These are phyloP conservation scores for Huntiella abstrusa DNA, from an alignment of 2,329 filamentous ascomycete genomes.

Conservation along the genomic window DNA sequence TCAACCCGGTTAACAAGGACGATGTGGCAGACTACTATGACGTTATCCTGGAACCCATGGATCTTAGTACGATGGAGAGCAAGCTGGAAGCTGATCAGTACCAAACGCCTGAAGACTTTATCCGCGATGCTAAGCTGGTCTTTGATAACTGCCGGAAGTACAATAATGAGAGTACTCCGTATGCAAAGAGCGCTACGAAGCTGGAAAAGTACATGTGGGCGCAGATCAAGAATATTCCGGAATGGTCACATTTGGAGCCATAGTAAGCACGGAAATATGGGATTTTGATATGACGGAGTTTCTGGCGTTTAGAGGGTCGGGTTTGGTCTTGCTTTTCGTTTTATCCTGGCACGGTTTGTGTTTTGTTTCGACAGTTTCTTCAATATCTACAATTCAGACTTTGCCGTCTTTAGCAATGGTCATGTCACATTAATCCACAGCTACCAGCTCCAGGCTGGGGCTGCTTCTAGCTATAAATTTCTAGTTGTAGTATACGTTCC, in stretches of 20 bases:
- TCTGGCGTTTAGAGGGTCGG: not conserved
- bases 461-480: not conserved
- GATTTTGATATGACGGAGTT: not conserved
- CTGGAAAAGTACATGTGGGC: slow-evolving; percentile 91
- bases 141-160: slow-evolving; percentile 92
- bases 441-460: no score
- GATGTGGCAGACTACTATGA: slow-evolving; percentile 98
- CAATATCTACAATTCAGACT: not conserved
- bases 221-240: slow-evolving; percentile 76
- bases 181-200: slow-evolving; percentile 87
- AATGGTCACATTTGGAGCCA: slow-evolving; percentile 54
- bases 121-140: slow-evolving; percentile 70
- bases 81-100: slow-evolving; percentile 92
- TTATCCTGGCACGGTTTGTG: not conserved
- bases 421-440: no score
- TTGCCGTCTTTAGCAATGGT: not conserved
- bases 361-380: not conserved
- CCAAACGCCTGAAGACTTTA: slow-evolving; percentile 77
- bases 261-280: not conserved
- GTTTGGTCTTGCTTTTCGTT: not conserved
- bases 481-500: slow-evolving; percentile 8
- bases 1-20: slow-evolving; percentile 81
- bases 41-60: slow-evolving; percentile 96
- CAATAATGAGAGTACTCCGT: slow-evolving; percentile 88
- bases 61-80: slow-evolving; percentile 83